A percentile compares a stretch with the other conserved stretches of the same genome.
phyloP scores from a whole-genome alignment of 805 yeast genomes.

The Candida krabiensis region DNA sequence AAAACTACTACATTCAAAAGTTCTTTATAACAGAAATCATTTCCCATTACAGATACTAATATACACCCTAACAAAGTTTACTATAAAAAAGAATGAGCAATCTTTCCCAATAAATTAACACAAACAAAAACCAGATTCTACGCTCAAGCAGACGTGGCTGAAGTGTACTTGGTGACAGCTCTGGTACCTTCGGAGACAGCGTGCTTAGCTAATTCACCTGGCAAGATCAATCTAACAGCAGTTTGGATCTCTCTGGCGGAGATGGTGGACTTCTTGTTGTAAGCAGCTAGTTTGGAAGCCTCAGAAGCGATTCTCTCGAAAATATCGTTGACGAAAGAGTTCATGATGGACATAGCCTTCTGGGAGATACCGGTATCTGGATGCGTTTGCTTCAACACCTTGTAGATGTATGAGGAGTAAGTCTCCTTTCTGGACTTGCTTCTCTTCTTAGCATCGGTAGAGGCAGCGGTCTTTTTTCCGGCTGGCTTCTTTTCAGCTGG shows the following conservation, averaged over 20 bases:
- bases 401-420: conserved; percentile 96
- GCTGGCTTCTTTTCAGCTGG: conserved; percentile 96
- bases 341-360: conserved; percentile 98
- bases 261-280: conserved; percentile 97
- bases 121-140: conserved; percentile 8
- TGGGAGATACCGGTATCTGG: conserved; percentile 99
- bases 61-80: conserved; percentile 33
- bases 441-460: conserved; percentile 86
- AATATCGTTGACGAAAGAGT: conserved; percentile 96
- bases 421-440: conserved; percentile 96
- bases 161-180: conserved; percentile 94
- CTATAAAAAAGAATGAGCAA: conserved; percentile 14
- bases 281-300: conserved; percentile 97
- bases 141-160: conserved; percentile 43
- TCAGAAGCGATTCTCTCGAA: conserved; percentile 97
- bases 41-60: conserved; percentile 32
- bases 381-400: conserved; percentile 97
- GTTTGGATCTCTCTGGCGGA: conserved; percentile 98
- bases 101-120: conserved; percentile 15
- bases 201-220: conserved; percentile 97
- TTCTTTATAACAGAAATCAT: conserved; percentile 15
- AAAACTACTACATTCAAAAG: too few relatives aligned
- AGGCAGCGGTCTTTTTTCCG: conserved; percentile 85
- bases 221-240: conserved; percentile 94
- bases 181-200: conserved; percentile 98